phyloP scores from a whole-genome alignment of 179 eudicot genomes.

The Silene vulgaris region DNA sequence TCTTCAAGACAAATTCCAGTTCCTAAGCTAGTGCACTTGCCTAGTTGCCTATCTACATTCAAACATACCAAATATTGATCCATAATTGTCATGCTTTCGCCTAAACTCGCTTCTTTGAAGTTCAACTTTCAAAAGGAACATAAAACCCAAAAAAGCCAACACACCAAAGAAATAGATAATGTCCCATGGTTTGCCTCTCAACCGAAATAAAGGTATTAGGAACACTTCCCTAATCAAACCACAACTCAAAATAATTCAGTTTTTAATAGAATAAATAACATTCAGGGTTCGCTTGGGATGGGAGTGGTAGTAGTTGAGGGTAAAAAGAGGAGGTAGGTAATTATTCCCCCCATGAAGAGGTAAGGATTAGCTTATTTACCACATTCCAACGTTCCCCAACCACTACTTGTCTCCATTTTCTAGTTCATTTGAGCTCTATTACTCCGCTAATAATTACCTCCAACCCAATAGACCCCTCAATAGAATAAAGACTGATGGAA shows the following conservation, averaged over 20 bases:
- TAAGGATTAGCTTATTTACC: too few species aligned
- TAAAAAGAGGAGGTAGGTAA: too few species aligned
- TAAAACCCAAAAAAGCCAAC: background rate
- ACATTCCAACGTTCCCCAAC: too few species aligned
- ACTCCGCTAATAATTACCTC: too few species aligned
- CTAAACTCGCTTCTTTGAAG: background rate
- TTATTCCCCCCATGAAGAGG: too few species aligned
- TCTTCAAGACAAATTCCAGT: background rate
- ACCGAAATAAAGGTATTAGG: background rate
- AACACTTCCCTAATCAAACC: background rate
- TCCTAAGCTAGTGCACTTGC: background rate
- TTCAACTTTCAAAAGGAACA: conserved; percentile 1
- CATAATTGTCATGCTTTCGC: background rate
- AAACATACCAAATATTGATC: conserved; percentile 1
- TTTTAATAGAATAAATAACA: background rate
- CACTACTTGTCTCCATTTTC: too few species aligned
- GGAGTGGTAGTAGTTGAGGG: too few species aligned
- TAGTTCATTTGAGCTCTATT: too few species aligned
- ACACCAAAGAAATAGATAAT: background rate
- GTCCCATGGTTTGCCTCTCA: background rate
- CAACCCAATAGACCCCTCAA: too few species aligned
- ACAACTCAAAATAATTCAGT: background rate
- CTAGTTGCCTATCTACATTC: background rate
- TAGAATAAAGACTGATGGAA: background rate
- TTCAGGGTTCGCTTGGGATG: background rate